Evolutionary conservation across 148 eudicot species (phyloP).

Genomic region (Gaultheria prostrata): DNA sequence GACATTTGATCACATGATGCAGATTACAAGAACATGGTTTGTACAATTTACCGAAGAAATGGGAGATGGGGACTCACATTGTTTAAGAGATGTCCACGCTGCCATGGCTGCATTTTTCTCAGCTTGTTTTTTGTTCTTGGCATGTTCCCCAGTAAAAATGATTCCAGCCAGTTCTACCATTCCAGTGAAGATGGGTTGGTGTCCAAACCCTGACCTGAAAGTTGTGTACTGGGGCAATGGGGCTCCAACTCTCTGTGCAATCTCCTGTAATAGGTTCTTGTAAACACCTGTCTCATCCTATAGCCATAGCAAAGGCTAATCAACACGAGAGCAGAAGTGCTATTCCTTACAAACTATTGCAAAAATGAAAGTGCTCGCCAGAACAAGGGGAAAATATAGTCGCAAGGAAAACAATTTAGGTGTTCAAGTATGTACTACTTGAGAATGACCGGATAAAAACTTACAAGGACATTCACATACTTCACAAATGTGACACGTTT

Average conservation of each 20-base stretch:
- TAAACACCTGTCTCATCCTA: constrained; percentile 83
- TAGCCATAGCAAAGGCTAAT: constrained; percentile 18
- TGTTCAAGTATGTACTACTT: not conserved
- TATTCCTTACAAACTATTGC: too few relatives aligned
- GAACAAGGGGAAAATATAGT: not conserved
- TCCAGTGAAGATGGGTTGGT: constrained; percentile 71
- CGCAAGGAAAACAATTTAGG: not conserved
- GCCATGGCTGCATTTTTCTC: constrained; percentile 84
- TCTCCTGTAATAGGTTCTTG: constrained; percentile 73
- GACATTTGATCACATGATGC: not conserved
- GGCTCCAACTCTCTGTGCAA: constrained; percentile 81
- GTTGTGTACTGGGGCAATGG: constrained; percentile 68
- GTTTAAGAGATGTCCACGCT: constrained; percentile 72
- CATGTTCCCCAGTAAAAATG: constrained; percentile 64
- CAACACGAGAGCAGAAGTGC: constrained; percentile 14
- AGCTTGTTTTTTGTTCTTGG: constrained; percentile 81
- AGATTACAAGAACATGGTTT: not conserved
- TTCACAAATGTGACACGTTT: not conserved
- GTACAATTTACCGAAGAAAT: not conserved
- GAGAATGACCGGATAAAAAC: not conserved
- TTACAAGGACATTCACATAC: not conserved
- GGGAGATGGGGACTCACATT: constrained; percentile 41
- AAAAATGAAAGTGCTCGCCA: not conserved
- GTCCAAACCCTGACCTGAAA: constrained; percentile 68
- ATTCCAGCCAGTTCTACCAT: constrained; percentile 70